Conservation (phyloP, 805 yeast genomes). For the Saccharomyces paradoxus region DNA sequence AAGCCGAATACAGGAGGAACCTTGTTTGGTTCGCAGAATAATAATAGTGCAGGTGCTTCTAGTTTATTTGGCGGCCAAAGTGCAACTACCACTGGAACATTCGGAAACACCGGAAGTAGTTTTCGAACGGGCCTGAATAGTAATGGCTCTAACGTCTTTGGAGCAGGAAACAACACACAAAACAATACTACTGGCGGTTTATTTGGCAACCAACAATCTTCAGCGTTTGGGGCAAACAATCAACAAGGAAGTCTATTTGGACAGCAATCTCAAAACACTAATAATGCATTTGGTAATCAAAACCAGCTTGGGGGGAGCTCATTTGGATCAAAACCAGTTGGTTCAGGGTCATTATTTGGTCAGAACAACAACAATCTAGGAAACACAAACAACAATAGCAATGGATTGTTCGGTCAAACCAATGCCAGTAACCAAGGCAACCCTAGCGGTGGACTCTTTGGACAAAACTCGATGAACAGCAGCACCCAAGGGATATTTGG, state of each 20-base stretch:
- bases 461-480: slow-evolving; percentile 16
- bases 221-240: slow-evolving; percentile 6
- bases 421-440: slow-evolving; percentile 19
- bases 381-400: slow-evolving; percentile 10
- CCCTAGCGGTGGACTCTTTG: slow-evolving; percentile 28
- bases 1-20: slow-evolving; percentile 17
- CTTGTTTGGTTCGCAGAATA: neutral
- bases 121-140: slow-evolving; percentile 11
- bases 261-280: neutral
- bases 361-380: slow-evolving; percentile 18
- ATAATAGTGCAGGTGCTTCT: slow-evolving; percentile 4
- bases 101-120: neutral
- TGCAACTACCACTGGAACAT: slow-evolving; percentile 1
- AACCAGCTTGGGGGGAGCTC: slow-evolving; percentile 8
- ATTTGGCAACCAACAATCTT: slow-evolving; percentile 16
- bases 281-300: slow-evolving; percentile 19
- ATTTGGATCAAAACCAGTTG: slow-evolving; percentile 26
- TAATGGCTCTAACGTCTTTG: neutral
- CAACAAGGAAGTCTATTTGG: slow-evolving; percentile 9
- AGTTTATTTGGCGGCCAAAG: slow-evolving; percentile 22
- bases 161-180: neutral
- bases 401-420: slow-evolving; percentile 30
- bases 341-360: slow-evolving; percentile 22
- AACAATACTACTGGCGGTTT: slow-evolving; percentile 12
- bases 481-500: slow-evolving; percentile 32